These are phyloP conservation scores for Coniochaeta sp. DNA, from an alignment of 2,329 filamentous ascomycete species.

Conservation along the genomic window DNA sequence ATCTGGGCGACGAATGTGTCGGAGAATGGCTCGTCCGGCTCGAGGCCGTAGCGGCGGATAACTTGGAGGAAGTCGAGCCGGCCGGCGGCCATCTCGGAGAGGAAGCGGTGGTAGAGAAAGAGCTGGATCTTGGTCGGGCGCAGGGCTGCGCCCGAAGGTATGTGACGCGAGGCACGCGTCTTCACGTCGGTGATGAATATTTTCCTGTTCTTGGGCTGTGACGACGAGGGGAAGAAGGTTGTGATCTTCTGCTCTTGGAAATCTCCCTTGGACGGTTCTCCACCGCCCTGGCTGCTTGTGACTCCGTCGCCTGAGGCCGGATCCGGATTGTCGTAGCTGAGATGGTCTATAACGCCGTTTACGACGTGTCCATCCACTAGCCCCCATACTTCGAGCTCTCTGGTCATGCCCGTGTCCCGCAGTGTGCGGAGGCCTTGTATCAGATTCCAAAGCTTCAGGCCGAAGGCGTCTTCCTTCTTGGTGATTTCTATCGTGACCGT, in stretches of 20 bases:
- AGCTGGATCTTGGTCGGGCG: conserved; percentile 79
- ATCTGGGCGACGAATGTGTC: conserved; percentile 74
- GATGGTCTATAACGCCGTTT: conserved; percentile 82
- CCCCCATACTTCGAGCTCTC: conserved; percentile 82
- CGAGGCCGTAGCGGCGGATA: conserved; percentile 64
- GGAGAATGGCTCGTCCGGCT: conserved; percentile 61
- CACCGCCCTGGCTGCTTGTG: conserved; percentile 27
- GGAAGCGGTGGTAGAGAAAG: conserved; percentile 79
- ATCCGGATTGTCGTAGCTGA: conserved; percentile 73
- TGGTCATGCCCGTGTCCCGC: conserved; percentile 61
- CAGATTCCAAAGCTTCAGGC: conserved; percentile 80
- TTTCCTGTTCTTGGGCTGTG: conserved; percentile 11
- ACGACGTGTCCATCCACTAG: conserved; percentile 73
- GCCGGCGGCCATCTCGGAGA: conserved; percentile 68
- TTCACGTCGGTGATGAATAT: conserved; percentile 87
- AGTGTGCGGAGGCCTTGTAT: conserved; percentile 76
- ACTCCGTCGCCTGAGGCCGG: conserved; percentile 58
- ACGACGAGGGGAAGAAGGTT: conserved; percentile 28
- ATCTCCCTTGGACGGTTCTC: conserved; percentile 5
- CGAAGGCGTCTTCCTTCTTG: conserved; percentile 76
- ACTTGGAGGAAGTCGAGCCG: conserved; percentile 62
- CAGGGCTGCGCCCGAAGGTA: conserved; percentile 59
- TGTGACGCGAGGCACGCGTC: conserved; percentile 58
- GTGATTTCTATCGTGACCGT: conserved; percentile 65
- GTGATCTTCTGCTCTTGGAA: conserved; percentile 25